Evolutionary conservation across 2,329 filamentous ascomycete species (phyloP).

Genomic region (Myotisia sp.): DNA sequence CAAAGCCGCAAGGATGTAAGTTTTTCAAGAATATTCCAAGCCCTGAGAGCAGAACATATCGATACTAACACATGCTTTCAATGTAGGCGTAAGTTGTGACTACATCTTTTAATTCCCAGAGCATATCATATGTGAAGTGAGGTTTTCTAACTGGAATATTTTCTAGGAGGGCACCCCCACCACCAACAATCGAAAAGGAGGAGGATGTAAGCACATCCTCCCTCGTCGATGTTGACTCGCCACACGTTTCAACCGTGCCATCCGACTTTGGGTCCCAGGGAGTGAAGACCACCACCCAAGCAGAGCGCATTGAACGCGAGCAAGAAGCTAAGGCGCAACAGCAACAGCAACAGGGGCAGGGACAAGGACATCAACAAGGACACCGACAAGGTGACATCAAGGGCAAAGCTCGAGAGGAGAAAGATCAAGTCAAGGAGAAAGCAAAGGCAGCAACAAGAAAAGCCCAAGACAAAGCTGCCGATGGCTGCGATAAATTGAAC

Average conservation of each 20-base stretch:
- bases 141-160: background rate
- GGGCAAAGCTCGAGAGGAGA: conserved; percentile 14
- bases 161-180: conserved; percentile 29
- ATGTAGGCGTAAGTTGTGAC: conserved; percentile 28
- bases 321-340: conserved; percentile 14
- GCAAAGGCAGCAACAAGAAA: conserved; percentile 21
- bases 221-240: conserved; percentile 35
- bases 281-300: conserved; percentile 34
- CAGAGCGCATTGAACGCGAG: conserved; percentile 31
- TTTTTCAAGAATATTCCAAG: conserved; percentile 6
- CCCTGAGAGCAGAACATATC: background rate
- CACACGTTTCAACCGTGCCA: conserved; percentile 31
- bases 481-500: conserved; percentile 19
- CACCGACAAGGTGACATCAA: background rate
- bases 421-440: conserved; percentile 16
- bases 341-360: conserved; percentile 4
- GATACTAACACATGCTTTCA: conserved; percentile 10
- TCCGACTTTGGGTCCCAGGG: conserved; percentile 29
- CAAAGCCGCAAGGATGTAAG: conserved; percentile 35
- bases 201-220: conserved; percentile 24
- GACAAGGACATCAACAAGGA: background rate
- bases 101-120: too few species aligned
- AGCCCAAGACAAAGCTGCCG: conserved; percentile 17
- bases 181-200: conserved; percentile 25
- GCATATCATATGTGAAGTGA: background rate